These are phyloP conservation scores for Maudiozyma turicensis DNA, from an alignment of 805 yeast species.

Conservation along the genomic window DNA sequence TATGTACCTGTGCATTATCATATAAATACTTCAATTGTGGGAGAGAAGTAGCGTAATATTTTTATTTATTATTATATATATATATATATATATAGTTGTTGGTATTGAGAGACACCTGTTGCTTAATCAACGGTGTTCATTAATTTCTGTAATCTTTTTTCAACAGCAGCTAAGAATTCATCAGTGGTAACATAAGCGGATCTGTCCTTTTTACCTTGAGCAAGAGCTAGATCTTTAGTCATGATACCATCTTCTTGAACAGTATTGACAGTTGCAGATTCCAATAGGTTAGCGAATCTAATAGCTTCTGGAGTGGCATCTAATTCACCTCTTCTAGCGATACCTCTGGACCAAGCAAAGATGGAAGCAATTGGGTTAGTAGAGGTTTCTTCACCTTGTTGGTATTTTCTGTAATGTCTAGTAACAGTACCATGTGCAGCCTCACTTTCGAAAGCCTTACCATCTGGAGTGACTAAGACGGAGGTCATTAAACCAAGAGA, in stretches of 20 bases:
- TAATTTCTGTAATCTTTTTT: conserved; percentile 39
- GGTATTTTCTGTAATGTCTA: conserved; percentile 75
- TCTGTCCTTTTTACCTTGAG: conserved; percentile 54
- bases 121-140: conserved; percentile 21
- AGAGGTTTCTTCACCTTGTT: conserved; percentile 73
- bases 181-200: conserved; percentile 60
- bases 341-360: conserved; percentile 81
- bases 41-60: too few species aligned
- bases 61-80: neutral
- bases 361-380: conserved; percentile 81
- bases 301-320: conserved; percentile 65
- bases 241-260: conserved; percentile 66
- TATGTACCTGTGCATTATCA: too few species aligned
- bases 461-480: conserved; percentile 73
- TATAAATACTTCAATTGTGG: too few species aligned
- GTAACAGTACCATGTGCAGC: conserved; percentile 88
- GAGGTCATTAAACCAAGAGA: conserved; percentile 81
- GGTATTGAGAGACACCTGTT: neutral
- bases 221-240: conserved; percentile 77
- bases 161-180: conserved; percentile 72
- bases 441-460: conserved; percentile 76
- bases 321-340: conserved; percentile 70
- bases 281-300: conserved; percentile 54
- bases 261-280: conserved; percentile 59
- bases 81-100: neutral